A percentile compares a stretch with the other conserved stretches of the same genome.
These are phyloP conservation scores for Aureobasidium lini DNA, from an alignment of 2,329 filamentous ascomycete genomes.

Conservation along the genomic window DNA sequence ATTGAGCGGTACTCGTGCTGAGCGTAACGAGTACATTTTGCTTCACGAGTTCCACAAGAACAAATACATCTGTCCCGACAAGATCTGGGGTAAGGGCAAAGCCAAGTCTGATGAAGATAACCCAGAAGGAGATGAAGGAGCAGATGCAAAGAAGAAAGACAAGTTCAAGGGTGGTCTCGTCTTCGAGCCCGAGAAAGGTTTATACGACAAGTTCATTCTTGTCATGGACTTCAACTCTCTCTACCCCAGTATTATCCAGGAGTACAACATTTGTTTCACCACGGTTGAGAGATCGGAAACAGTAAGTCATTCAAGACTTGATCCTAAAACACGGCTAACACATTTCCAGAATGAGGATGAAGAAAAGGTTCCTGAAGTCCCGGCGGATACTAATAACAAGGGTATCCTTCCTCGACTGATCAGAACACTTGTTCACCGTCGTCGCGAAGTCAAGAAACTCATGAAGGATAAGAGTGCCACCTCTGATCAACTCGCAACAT, in stretches of 20 bases:
- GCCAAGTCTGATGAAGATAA: conserved; percentile 63
- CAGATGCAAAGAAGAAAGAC: conserved; percentile 89
- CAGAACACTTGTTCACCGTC: conserved; percentile 78
- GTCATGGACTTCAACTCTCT: conserved; percentile 99
- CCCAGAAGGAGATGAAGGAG: conserved; percentile 57
- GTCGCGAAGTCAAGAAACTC: conserved; percentile 85
- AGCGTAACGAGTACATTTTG: conserved; percentile 98
- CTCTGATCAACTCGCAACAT: conserved; percentile 77
- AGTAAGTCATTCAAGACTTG: conserved; percentile 24
- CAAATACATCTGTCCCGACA: conserved; percentile 97
- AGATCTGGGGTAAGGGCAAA: conserved; percentile 71
- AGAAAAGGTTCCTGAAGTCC: conserved; percentile 82
- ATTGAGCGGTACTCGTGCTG: conserved; percentile 86
- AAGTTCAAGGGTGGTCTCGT: conserved; percentile 98
- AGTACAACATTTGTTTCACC: conserved; percentile 99
- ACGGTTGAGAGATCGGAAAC: conserved; percentile 74
- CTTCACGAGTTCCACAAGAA: conserved; percentile 93
- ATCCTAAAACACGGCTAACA: background rate
- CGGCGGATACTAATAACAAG: conserved; percentile 61
- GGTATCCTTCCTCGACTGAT: conserved; percentile 89
- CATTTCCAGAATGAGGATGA: conserved; percentile 55
- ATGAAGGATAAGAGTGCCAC: conserved; percentile 94
- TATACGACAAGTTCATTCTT: conserved; percentile 96
- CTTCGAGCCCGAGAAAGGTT: conserved; percentile 92
- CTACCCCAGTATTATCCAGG: conserved; percentile 97